phyloP scores from a whole-genome alignment of 176 grass and related monocot genomes.

The Musa schizocarpa region DNA sequence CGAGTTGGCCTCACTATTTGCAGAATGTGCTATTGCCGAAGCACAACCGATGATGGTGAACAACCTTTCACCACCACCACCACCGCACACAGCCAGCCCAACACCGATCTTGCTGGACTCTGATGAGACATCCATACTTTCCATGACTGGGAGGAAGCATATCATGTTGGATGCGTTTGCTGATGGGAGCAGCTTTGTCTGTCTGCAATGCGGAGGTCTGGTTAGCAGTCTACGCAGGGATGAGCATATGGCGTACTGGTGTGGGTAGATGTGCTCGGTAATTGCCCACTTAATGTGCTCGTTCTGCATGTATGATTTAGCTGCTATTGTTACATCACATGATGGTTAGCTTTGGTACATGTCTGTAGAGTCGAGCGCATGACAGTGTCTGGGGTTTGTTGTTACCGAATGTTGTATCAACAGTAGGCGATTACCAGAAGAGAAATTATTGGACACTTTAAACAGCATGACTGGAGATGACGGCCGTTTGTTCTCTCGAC shows the following conservation, averaged over 20 bases:
- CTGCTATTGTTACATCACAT: background rate
- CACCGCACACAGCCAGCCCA: slow-evolving; percentile 27
- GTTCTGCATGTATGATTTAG: background rate
- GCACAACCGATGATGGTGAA: slow-evolving; percentile 30
- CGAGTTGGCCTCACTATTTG: slow-evolving; percentile 73
- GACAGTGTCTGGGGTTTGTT: too few species aligned
- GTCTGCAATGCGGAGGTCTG: slow-evolving; percentile 75
- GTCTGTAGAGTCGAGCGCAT: too few species aligned
- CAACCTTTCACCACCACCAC: background rate
- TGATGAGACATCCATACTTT: slow-evolving; percentile 57
- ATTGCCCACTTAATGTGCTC: too few species aligned
- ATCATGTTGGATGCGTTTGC: slow-evolving; percentile 83
- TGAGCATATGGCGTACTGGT: slow-evolving; percentile 84
- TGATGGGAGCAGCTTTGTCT: slow-evolving; percentile 94
- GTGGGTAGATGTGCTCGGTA: slow-evolving; percentile 6
- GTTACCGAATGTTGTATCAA: too few species aligned
- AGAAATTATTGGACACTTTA: too few species aligned
- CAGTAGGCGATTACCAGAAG: too few species aligned
- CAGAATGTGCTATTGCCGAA: slow-evolving; percentile 85
- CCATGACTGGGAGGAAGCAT: slow-evolving; percentile 68
- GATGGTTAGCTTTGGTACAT: too few species aligned
- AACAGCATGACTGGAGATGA: too few species aligned
- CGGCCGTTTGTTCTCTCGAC: too few species aligned
- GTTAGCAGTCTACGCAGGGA: slow-evolving; percentile 69
- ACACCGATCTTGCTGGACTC: slow-evolving; percentile 39